Evolutionary conservation across 2,329 filamentous ascomycete genomes (phyloP).

Genomic region (Exserohilum rostratum): DNA sequence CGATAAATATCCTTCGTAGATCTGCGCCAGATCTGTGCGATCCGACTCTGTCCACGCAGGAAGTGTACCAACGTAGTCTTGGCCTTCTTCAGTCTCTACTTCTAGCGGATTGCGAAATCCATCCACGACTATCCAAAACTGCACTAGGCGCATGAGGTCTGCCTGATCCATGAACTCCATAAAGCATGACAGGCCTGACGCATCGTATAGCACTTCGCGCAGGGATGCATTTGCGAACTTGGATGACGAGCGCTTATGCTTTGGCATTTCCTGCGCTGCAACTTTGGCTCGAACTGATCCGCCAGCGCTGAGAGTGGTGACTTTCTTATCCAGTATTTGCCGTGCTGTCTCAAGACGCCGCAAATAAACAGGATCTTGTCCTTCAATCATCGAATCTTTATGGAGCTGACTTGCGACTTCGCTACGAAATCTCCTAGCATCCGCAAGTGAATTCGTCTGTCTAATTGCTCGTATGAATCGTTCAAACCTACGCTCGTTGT

Average conservation of each 20-base stretch:
- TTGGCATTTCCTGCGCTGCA: slow-evolving; percentile 48
- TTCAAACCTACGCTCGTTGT: slow-evolving; percentile 92
- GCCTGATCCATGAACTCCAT: slow-evolving; percentile 99
- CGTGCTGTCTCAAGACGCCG: slow-evolving; percentile 92
- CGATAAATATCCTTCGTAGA: slow-evolving; percentile 86
- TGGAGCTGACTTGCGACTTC: slow-evolving; percentile 92
- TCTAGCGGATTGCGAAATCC: slow-evolving; percentile 94
- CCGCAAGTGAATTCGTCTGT: slow-evolving; percentile 87
- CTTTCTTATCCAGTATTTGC: slow-evolving; percentile 84
- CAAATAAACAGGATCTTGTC: slow-evolving; percentile 83
- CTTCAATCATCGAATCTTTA: slow-evolving; percentile 77
- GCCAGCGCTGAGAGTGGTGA: slow-evolving; percentile 77
- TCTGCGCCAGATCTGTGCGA: slow-evolving; percentile 84
- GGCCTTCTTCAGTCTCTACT: slow-evolving; percentile 72
- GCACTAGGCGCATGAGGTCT: slow-evolving; percentile 83
- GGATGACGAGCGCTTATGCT: slow-evolving; percentile 57
- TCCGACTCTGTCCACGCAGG: slow-evolving; percentile 82
- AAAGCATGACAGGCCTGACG: slow-evolving; percentile 93
- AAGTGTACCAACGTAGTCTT: slow-evolving; percentile 57
- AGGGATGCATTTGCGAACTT: slow-evolving; percentile 76
- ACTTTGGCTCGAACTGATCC: slow-evolving; percentile 56
- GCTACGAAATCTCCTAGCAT: slow-evolving; percentile 88
- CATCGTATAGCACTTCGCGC: slow-evolving; percentile 84
- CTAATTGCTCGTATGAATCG: slow-evolving; percentile 89
- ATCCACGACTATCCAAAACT: slow-evolving; percentile 98